Percentiles rank a stretch among this genome's conserved stretches.
phyloP scores from a whole-genome alignment of 768 basidiomycete species.

The Cubamyces lactineus region DNA sequence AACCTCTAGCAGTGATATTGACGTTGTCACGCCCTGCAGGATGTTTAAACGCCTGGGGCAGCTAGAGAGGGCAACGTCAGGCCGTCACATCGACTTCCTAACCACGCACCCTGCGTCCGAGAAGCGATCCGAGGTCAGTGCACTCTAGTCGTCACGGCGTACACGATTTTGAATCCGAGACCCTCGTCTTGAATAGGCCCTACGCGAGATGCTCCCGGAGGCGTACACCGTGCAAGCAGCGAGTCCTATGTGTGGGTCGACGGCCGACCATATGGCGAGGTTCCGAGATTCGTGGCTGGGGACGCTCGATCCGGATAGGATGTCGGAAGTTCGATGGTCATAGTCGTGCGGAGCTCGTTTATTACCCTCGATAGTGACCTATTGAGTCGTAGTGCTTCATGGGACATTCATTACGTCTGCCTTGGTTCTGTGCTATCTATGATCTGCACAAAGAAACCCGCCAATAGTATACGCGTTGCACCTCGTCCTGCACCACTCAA shows the following conservation, averaged over 20 bases:
- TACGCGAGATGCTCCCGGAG: constrained; percentile 59
- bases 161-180: not conserved
- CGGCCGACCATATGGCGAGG: constrained; percentile 26
- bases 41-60: constrained; percentile 71
- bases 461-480: no score
- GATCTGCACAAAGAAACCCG: no score
- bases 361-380: no score
- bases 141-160: not conserved
- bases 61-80: constrained; percentile 48
- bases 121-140: constrained; percentile 69
- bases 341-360: not conserved
- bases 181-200: constrained; percentile 27
- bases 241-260: constrained; percentile 55
- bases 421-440: no score
- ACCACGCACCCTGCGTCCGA: constrained; percentile 80
- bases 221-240: constrained; percentile 57
- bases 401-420: no score
- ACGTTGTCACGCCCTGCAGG: constrained; percentile 38
- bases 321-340: constrained; percentile 20
- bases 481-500: no score
- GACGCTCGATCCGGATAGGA: constrained; percentile 11
- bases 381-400: no score
- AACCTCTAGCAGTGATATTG: not conserved
- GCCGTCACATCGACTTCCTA: constrained; percentile 58
- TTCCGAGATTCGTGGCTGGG: constrained; percentile 26